A percentile compares a stretch with the other conserved stretches of the same genome.
Conservation (phyloP, 116 monocot species). For the Iris pallida region DNA sequence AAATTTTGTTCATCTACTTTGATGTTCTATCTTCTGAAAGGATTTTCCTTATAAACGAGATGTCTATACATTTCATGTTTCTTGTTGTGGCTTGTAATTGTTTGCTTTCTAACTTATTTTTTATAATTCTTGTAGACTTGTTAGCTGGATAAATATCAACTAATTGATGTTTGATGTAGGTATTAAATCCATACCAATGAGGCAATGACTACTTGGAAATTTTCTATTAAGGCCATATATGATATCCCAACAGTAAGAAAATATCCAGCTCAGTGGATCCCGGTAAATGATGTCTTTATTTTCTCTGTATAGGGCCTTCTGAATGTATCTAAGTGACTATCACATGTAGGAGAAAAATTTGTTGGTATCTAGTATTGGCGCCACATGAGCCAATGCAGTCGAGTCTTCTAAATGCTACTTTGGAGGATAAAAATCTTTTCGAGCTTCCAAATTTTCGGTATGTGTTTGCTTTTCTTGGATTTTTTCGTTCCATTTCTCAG, state of each 20-base stretch:
- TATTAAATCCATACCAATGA: neutral
- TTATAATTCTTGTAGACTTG: too few species aligned
- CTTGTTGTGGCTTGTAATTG: too few species aligned
- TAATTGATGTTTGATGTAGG: neutral
- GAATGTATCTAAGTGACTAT: neutral
- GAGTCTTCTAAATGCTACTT: conserved; percentile 88
- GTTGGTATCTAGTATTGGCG: conserved; percentile 88
- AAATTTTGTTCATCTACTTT: too few species aligned
- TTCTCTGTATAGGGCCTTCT: neutral
- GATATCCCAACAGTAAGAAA: conserved; percentile 70
- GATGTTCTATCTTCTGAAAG: too few species aligned
- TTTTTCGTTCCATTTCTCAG: neutral
- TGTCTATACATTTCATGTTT: too few species aligned
- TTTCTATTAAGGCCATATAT: conserved; percentile 83
- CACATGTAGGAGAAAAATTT: conserved; percentile 87
- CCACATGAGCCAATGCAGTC: conserved; percentile 99
- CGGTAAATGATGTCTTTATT: neutral
- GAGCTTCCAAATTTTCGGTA: conserved; percentile 93
- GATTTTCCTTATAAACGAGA: too few species aligned
- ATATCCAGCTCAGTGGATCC: neutral
- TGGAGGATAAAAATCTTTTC: conserved; percentile 92
- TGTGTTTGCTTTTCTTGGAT: neutral
- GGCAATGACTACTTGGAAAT: conserved; percentile 57
- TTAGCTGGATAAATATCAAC: too few species aligned
- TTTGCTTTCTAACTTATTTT: too few species aligned